phyloP scores from a whole-genome alignment of 371 early-diverging fungal species.

The Coemansia sp. region DNA sequence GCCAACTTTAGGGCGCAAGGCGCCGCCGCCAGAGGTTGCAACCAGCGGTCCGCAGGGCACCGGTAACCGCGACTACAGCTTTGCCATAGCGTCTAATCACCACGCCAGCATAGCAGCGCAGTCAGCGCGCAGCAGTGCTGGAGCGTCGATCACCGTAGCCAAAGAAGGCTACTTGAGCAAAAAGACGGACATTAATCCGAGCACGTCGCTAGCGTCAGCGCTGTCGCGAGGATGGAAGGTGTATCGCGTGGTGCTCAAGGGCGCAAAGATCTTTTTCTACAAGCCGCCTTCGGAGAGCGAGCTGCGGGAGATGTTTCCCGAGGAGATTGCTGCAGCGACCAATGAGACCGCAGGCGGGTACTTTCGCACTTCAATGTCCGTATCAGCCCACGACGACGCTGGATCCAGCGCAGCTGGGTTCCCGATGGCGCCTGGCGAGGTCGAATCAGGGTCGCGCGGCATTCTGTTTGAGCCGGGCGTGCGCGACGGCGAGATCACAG shows the following conservation, averaged over 20 bases:
- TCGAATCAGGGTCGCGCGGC: constrained; percentile 57
- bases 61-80: constrained; percentile 42
- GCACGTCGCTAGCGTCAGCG: constrained; percentile 52
- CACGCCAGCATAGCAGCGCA: constrained; percentile 12
- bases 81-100: constrained; percentile 34
- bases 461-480: constrained; percentile 60
- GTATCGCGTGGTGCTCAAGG: constrained; percentile 71
- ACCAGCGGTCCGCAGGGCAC: background rate
- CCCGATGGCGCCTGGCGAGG: constrained; percentile 58
- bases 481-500: constrained; percentile 45
- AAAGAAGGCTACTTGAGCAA: constrained; percentile 55
- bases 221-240: constrained; percentile 79
- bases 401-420: constrained; percentile 48
- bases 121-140: constrained; percentile 48
- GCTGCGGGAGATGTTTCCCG: constrained; percentile 59
- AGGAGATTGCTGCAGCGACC: constrained; percentile 53
- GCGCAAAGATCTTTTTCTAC: constrained; percentile 81
- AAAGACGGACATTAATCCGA: constrained; percentile 53
- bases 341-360: constrained; percentile 48
- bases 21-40: constrained; percentile 16
- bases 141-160: constrained; percentile 25
- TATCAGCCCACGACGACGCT: constrained; percentile 51
- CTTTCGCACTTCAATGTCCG: constrained; percentile 50
- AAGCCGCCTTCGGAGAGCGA: constrained; percentile 67
- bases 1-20: constrained; percentile 23